Conservation (phyloP, 148 eudicot genomes). For the Camellia lanceoleosa region DNA sequence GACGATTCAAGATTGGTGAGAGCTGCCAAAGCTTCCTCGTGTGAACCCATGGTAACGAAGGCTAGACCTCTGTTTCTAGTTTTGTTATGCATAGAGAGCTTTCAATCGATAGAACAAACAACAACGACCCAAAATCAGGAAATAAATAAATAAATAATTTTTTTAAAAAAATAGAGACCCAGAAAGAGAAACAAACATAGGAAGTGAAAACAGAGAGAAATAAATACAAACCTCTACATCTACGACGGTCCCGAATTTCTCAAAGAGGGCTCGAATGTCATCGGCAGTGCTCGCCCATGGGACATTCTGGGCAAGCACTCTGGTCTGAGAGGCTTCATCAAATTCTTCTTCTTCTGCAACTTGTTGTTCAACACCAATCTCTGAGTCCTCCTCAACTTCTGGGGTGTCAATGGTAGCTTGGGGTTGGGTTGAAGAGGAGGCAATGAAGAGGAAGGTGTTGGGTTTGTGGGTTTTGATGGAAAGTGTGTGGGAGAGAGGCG, state of each 20-base stretch:
- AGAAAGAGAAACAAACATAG: neutral
- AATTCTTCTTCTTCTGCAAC: slow-evolving; percentile 20
- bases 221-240: slow-evolving; percentile 59
- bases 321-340: slow-evolving; percentile 43
- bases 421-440: slow-evolving; percentile 23
- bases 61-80: slow-evolving; percentile 85
- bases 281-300: slow-evolving; percentile 71
- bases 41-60: slow-evolving; percentile 83
- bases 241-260: slow-evolving; percentile 68
- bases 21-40: slow-evolving; percentile 76
- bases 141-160: neutral
- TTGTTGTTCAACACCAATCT: neutral
- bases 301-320: slow-evolving; percentile 67
- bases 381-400: slow-evolving; percentile 13
- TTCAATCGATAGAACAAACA: slow-evolving; percentile 14
- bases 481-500: slow-evolving; percentile 8
- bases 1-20: slow-evolving; percentile 55
- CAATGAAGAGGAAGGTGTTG: slow-evolving; percentile 21
- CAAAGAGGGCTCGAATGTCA: slow-evolving; percentile 74
- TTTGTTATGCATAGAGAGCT: slow-evolving; percentile 78
- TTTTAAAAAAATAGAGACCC: too few species aligned
- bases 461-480: slow-evolving; percentile 28
- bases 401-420: slow-evolving; percentile 28
- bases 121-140: slow-evolving; percentile 16
- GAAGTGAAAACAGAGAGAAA: neutral